Evolutionary conservation across 129 eudicot species (phyloP).

Genomic region (Flaveria trinervia): DNA sequence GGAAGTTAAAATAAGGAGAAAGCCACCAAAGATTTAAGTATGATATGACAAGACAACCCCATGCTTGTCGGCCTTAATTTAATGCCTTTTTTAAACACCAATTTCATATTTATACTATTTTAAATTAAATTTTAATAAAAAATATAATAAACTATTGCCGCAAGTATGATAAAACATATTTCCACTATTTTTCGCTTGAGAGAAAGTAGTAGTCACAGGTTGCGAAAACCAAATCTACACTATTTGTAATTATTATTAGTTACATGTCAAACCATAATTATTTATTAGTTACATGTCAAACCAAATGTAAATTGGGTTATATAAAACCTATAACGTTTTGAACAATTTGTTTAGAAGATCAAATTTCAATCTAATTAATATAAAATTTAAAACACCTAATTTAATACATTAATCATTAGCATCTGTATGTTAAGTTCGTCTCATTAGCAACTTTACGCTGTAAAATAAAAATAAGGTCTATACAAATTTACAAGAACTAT

Average conservation of each 20-base stretch:
- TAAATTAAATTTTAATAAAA: neutral
- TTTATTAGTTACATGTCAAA: neutral
- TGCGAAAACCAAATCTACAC: neutral
- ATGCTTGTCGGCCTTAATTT: slow-evolving; percentile 46
- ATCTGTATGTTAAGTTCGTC: no score
- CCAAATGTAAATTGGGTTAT: no score
- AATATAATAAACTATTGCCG: slow-evolving; percentile 1
- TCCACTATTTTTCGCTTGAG: neutral
- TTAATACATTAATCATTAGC: no score
- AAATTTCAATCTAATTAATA: no score
- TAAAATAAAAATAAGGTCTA: no score
- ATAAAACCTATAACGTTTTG: no score
- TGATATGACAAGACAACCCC: slow-evolving; percentile 52
- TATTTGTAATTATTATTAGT: neutral
- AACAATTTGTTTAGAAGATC: no score
- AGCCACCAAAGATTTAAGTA: slow-evolving; percentile 32
- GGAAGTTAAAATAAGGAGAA: slow-evolving; percentile 29
- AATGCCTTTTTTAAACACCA: slow-evolving; percentile 23
- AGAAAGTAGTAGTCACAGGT: slow-evolving; percentile 11
- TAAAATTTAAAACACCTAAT: no score
- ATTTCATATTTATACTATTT: neutral
- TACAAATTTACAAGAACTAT: no score
- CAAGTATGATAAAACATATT: neutral
- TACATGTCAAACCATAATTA: neutral
- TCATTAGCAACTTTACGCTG: no score